Evolutionary conservation across 352 stramenopile genomes (phyloP), one percentile per base, ranked within the genome.

Genomic region (Peronospora destructor): DNA sequence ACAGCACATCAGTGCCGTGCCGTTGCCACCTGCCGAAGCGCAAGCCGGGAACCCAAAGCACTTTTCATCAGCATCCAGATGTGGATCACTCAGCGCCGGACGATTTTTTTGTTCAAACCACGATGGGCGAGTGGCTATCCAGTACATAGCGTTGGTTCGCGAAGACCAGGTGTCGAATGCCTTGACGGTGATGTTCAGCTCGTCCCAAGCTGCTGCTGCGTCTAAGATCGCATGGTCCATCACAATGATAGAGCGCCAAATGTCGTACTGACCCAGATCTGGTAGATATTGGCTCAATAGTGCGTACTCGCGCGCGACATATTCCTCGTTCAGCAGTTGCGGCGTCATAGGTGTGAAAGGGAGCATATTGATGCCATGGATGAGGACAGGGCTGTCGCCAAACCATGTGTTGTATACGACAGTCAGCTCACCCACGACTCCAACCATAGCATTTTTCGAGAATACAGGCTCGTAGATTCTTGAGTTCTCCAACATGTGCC

Each of bases 401-500:
- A 94, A 94, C 84, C 84, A 94, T 42, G 84, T 94, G 42, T 73
- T 85, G 70, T 90, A 90, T 26, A 81, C 73, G 40, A 77, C 82
- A 45, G 68, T 83, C 55, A 86, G 76, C 41, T 87, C 81, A 19
- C 76, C 80, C 4, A 91, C 66, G 28, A 89, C 76, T 14, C 84
- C 84, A 25, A 88, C 73, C 75, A 94, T 91, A 26, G 68, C 66
- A 56, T 91, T 90, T 49, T 73, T 60, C 14, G 80, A 68, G 49
- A 91, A 94, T 6, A 71, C 43, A 4, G 76, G 71, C 45, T 87
- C 78, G 59, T 91, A 91, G 35, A 90, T 85, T 32, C 71, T 53
- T 25, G 76, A 85, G 62, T 85, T 78, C 29, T 67, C 32, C 16
- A 54, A 44, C 73, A 98, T 98, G 49, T 98, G 95, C 93, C 94